Conservation (phyloP, 2,329 filamentous ascomycete genomes). For the Cladosporium sp. region DNA sequence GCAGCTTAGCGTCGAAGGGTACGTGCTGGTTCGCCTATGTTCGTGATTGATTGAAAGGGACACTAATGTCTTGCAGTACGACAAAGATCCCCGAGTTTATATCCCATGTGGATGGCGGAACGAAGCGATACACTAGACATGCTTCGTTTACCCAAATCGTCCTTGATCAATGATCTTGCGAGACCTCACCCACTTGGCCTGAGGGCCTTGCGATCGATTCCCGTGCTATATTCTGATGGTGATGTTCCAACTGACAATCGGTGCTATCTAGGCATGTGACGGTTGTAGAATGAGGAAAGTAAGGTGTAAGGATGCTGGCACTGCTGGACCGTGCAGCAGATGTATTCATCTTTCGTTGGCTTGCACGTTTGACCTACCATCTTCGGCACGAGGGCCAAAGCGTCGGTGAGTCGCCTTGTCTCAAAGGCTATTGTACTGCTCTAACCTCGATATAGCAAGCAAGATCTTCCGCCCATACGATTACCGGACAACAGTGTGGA, state of each 20-base stretch:
- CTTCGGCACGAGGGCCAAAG: constrained; percentile 14
- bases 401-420: constrained; percentile 5
- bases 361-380: constrained; percentile 15
- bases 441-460: background rate
- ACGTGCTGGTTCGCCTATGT: background rate
- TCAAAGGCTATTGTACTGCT: background rate
- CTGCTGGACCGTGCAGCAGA: constrained; percentile 8
- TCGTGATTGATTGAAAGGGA: background rate
- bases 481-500: background rate
- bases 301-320: constrained; percentile 15
- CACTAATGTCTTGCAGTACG: background rate
- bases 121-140: background rate
- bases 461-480: background rate
- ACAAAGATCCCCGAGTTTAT: background rate
- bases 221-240: background rate
- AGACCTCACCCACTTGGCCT: background rate
- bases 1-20: constrained; percentile 13
- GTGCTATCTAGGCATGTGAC: background rate
- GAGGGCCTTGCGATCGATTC: too few species aligned
- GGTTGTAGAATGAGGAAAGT: constrained; percentile 18
- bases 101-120: background rate
- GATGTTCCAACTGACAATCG: background rate
- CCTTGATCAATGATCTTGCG: background rate
- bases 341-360: constrained; percentile 9
- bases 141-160: background rate